Evolutionary conservation across 768 basidiomycete genomes (phyloP).

Genomic region (Mycena venus): DNA sequence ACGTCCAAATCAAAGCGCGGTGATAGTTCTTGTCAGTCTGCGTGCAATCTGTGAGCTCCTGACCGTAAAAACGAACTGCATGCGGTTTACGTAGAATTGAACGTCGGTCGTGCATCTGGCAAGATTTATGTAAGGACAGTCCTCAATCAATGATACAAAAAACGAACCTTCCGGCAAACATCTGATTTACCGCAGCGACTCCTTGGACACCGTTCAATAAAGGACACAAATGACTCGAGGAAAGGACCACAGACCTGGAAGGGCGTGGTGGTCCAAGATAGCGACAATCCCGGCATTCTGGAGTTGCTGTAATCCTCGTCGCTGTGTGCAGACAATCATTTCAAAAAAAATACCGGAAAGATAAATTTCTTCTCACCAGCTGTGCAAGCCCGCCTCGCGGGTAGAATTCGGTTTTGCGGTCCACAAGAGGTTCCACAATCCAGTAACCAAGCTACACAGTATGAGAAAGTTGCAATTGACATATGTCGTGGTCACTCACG

Average conservation of each 20-base stretch:
- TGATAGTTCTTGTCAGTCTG: slow-evolving; percentile 81
- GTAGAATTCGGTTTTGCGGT: slow-evolving; percentile 71
- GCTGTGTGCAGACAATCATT: slow-evolving; percentile 56
- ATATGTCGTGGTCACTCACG: slow-evolving; percentile 52
- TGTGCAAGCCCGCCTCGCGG: slow-evolving; percentile 78
- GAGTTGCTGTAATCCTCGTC: slow-evolving; percentile 72
- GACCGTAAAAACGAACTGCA: background rate
- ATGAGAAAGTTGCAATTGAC: background rate
- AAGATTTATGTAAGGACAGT: background rate
- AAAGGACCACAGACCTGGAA: slow-evolving; percentile 54
- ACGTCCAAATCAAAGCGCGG: slow-evolving; percentile 84
- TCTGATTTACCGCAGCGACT: slow-evolving; percentile 77
- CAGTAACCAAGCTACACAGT: slow-evolving; percentile 79
- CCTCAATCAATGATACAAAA: background rate
- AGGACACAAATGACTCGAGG: slow-evolving; percentile 63
- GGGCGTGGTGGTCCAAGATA: slow-evolving; percentile 74
- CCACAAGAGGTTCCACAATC: slow-evolving; percentile 81
- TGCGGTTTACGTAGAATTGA: slow-evolving; percentile 75
- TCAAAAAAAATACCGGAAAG: background rate
- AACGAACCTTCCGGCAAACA: slow-evolving; percentile 77
- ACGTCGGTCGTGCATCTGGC: slow-evolving; percentile 75
- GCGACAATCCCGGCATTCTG: slow-evolving; percentile 72
- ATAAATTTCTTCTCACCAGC: slow-evolving; percentile 59
- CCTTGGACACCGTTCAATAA: slow-evolving; percentile 52
- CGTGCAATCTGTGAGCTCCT: background rate